phyloP scores from a whole-genome alignment of 2,329 filamentous ascomycete genomes.

The Drechmeria coniospora region DNA sequence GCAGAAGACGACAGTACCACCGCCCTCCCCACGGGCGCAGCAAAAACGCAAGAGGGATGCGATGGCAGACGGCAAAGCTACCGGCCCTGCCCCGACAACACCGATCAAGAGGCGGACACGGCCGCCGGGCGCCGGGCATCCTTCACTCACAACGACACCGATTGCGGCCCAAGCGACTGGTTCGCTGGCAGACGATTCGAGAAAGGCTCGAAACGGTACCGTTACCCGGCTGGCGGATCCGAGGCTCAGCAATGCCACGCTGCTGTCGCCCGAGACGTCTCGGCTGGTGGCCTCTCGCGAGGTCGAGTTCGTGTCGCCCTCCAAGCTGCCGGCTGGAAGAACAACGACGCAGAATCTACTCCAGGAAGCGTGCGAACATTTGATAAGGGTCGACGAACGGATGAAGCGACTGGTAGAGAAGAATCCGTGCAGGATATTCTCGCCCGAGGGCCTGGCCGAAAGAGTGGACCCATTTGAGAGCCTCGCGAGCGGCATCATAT shows the following conservation, averaged over 20 bases:
- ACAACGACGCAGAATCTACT: slow-evolving; percentile 60
- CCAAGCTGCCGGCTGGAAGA: slow-evolving; percentile 17
- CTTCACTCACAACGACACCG: slow-evolving; percentile 32
- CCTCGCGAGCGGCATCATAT: slow-evolving; percentile 77
- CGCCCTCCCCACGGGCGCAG: slow-evolving; percentile 8
- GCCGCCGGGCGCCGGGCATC: slow-evolving; percentile 9
- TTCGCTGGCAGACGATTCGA: slow-evolving; percentile 13
- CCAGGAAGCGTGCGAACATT: slow-evolving; percentile 57
- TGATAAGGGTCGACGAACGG: slow-evolving; percentile 57
- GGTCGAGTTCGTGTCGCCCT: slow-evolving; percentile 29
- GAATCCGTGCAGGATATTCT: slow-evolving; percentile 67
- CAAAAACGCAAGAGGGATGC: slow-evolving; percentile 20
- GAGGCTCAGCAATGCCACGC: slow-evolving; percentile 49
- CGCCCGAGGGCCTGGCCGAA: slow-evolving; percentile 66
- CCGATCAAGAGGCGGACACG: slow-evolving; percentile 17
- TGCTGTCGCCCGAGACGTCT: slow-evolving; percentile 58
- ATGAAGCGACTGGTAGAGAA: slow-evolving; percentile 58
- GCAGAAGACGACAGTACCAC: slow-evolving; percentile 7
- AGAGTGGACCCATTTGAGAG: slow-evolving; percentile 77
- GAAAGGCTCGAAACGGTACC: slow-evolving; percentile 23
- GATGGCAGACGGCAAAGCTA: slow-evolving; percentile 8
- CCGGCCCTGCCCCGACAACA: slow-evolving; percentile 11
- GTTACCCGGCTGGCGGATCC: slow-evolving; percentile 46
- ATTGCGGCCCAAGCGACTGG: slow-evolving; percentile 25
- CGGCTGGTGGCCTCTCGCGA: slow-evolving; percentile 39